Base-by-base conservation (phyloP, 2,329 filamentous ascomycete genomes). In the Hymenoscyphus scutula region DNA sequence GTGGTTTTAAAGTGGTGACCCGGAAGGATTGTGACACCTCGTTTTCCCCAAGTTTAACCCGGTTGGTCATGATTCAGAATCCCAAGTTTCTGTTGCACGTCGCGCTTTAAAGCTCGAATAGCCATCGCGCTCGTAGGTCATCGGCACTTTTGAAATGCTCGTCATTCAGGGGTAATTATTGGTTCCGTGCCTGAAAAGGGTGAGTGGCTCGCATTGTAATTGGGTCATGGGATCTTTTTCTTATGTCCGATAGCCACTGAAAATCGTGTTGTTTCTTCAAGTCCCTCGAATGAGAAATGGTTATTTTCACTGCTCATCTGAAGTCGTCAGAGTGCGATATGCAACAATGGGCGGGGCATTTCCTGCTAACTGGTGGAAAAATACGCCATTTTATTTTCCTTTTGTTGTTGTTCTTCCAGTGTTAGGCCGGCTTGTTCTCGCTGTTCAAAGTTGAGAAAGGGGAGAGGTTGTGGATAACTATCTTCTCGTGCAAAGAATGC, bases 21-120 rank as follows among this genome's bases (percentile, higher is more conserved):
- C 5, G 7, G n/a, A 25, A 25, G 45, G 19, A 51, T 51, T 51
- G 45, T 51, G 45, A 51, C 45, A 51, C 45, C 45, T 51, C 45
- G n/a, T 51, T 13, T 51, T 51, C 11, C 19, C 19, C 45, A 15
- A 25, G 8, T 51, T 51, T 3, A 1, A 5, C 45, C 55, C 23
- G 55, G 55, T 57, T 57, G 55, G 55, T 23, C 55, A 57, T 29
- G 55, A 37, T 37, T 57, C 55, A 57, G 19, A 41, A 41, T 29
- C 6, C n/a, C 32, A 37, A 19, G 15, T 57, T 57, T 57, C 55
- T 56, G 55, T 57, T 57, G 55, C 55, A 57, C 32, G 23, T 57
- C 55, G 55, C 55, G 34, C 30, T 38, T 57, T 57, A 27, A 37
- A 57, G 55, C 55, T 57, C 55, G 55, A 57, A 57, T 57, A 37